Evolutionary conservation across 2,329 filamentous ascomycete species (phyloP).

Genomic region (Neonectria hederae): DNA sequence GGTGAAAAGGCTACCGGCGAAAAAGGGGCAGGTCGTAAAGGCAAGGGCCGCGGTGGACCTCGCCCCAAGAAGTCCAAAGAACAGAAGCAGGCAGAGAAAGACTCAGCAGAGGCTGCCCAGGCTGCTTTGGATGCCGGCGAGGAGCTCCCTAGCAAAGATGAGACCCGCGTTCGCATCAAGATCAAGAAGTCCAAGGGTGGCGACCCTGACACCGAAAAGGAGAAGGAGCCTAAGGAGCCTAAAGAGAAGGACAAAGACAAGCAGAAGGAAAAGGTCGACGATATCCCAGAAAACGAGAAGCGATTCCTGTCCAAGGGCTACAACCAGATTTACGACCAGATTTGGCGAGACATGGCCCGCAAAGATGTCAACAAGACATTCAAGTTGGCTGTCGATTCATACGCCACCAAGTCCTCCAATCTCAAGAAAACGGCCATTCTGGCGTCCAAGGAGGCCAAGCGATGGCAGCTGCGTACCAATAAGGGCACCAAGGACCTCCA

Average conservation of each 20-base stretch:
- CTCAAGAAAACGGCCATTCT: conserved; percentile 97
- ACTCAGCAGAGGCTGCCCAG: conserved; percentile 87
- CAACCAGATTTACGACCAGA: conserved; percentile 96
- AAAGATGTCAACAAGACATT: conserved; percentile 95
- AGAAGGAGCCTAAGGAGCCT: conserved; percentile 57
- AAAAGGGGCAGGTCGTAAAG: conserved; percentile 45
- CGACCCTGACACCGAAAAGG: conserved; percentile 55
- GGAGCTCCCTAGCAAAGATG: conserved; percentile 69
- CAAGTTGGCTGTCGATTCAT: conserved; percentile 86
- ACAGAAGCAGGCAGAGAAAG: conserved; percentile 83
- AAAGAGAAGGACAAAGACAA: conserved; percentile 62
- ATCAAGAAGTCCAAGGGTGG: conserved; percentile 63
- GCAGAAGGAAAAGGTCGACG: conserved; percentile 63
- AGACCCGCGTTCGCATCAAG: conserved; percentile 71
- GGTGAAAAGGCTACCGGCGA: background rate
- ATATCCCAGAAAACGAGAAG: conserved; percentile 65
- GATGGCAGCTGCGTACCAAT: conserved; percentile 97
- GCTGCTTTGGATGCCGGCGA: conserved; percentile 83
- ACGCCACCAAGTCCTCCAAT: conserved; percentile 90
- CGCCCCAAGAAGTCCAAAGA: conserved; percentile 92
- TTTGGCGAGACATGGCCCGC: conserved; percentile 92
- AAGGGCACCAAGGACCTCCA: conserved; percentile 99
- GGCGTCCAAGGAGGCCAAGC: conserved; percentile 94
- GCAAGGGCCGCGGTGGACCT: conserved; percentile 66
- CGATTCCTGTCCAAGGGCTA: conserved; percentile 90